phyloP scores from a whole-genome alignment of 169 alveolate species.

The Cystoisospora suis region DNA sequence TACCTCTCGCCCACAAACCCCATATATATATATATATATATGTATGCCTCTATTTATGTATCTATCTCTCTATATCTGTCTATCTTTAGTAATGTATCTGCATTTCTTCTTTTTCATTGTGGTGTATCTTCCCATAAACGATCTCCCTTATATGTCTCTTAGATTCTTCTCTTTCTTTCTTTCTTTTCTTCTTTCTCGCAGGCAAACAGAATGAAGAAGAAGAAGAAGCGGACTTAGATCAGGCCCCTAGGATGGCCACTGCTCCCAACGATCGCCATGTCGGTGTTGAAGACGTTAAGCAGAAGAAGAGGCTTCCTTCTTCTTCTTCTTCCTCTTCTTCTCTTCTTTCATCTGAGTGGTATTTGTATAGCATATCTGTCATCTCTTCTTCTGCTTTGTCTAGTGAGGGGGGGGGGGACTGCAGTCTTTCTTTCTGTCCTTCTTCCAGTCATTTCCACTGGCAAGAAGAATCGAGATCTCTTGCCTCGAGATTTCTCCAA shows the following conservation, averaged over 20 bases:
- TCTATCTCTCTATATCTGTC: too few relatives aligned
- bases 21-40: neutral
- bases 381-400: too few relatives aligned
- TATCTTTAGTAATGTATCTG: neutral
- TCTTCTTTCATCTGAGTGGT: too few relatives aligned
- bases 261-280: neutral
- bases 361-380: too few relatives aligned
- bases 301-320: neutral
- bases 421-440: too few relatives aligned
- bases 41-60: neutral
- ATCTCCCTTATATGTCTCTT: neutral
- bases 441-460: too few relatives aligned
- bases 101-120: neutral
- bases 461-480: too few relatives aligned
- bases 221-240: neutral
- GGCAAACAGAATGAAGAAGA: neutral
- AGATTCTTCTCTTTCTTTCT: too few relatives aligned
- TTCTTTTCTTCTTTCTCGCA: neutral
- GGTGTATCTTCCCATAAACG: neutral
- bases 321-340: too few relatives aligned
- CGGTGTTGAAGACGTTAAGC: neutral
- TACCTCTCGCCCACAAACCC: neutral
- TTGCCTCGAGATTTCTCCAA: too few relatives aligned
- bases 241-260: neutral
- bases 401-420: too few relatives aligned